phyloP scores from a whole-genome alignment of 176 grass and related monocot genomes.

The Hyparrhenia diplandra region DNA sequence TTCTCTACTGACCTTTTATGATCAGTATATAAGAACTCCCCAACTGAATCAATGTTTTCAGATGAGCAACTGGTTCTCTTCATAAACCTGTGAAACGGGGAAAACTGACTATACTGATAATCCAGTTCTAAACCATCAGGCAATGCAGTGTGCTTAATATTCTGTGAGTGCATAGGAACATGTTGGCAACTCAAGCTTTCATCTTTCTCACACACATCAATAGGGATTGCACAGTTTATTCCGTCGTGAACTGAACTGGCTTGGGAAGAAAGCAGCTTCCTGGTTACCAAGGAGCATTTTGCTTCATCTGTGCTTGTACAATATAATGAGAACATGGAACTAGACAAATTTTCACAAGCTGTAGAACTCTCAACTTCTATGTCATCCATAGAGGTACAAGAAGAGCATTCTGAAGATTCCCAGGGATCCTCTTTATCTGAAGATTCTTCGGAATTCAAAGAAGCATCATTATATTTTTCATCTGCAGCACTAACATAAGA shows the following conservation, averaged over 20 bases:
- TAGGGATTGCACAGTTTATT: slow-evolving; percentile 24
- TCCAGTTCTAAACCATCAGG: slow-evolving; percentile 33
- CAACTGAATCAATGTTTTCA: background rate
- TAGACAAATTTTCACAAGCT: slow-evolving; percentile 23
- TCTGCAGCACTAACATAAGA: slow-evolving; percentile 38
- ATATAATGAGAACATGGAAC: slow-evolving; percentile 33
- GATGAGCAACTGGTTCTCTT: slow-evolving; percentile 33
- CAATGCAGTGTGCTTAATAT: slow-evolving; percentile 28
- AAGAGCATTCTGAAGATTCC: slow-evolving; percentile 68
- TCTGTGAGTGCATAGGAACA: slow-evolving; percentile 16
- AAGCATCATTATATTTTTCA: slow-evolving; percentile 52
- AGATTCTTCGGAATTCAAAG: slow-evolving; percentile 61
- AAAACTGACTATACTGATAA: slow-evolving; percentile 46
- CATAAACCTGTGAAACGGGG: slow-evolving; percentile 43
- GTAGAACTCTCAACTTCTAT: slow-evolving; percentile 33
- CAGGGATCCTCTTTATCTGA: slow-evolving; percentile 50
- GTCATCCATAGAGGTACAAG: slow-evolving; percentile 69
- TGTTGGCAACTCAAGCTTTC: slow-evolving; percentile 14
- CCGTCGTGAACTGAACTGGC: slow-evolving; percentile 27
- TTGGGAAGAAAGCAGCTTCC: slow-evolving; percentile 42
- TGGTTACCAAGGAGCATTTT: slow-evolving; percentile 25
- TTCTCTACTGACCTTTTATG: slow-evolving; percentile 31
- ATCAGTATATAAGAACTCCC: slow-evolving; percentile 15
- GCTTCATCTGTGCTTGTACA: slow-evolving; percentile 24
- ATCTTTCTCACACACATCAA: slow-evolving; percentile 31